Evolutionary conservation across 495 filamentous ascomycete species (phyloP), one percentile per base, ranked within the genome.

Genomic region (Penicillium silybi): DNA sequence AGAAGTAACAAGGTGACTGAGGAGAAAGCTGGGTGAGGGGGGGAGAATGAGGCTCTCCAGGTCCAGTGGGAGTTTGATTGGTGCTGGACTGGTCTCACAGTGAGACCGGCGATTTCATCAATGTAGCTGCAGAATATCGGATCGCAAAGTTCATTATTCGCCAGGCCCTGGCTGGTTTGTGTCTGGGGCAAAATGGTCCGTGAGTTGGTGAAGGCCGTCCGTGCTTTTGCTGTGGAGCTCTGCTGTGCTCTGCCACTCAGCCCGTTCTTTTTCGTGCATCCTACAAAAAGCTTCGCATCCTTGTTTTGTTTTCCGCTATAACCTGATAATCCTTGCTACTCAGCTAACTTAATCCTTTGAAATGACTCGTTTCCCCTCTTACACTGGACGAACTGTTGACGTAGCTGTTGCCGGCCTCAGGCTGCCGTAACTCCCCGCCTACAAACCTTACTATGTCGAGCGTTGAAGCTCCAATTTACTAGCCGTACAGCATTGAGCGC

Each of bases 111-210:
- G 44, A 32, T 32, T 40, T 54, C 52, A 49, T 54, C 17, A 32
- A 54, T 39, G 52, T 23, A 32, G 35, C 25, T 29, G 47, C 53
- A 50, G 41, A 26, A 41, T 42, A 56, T 50, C 46, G 47, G 47
- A 45, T 37, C 22, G 29, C 11, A 32, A 32, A 13, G 29, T 32
- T 32, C 29, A 32, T 32, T 32, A 32, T 32, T 32, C 29, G 29
- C 29, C 29, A 20, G 35, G 44, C 39, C 41, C 46, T 50, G 40
- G 56, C 45, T 44, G 38, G 38, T 48, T 50, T 16, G 61, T 53
- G 23, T 54, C 45, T 48, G 52, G 44, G 47, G 51, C 29, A 49
- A 35, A 38, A 56, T 63, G 64, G 62, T 63, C 62, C 64, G 62
- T 67, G 64, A 54, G 34, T 32, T 15, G 29, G 22, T 23, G 11